Percentiles rank a stretch among this genome's conserved stretches.
These are phyloP conservation scores for Fusarium denticulatum DNA, from an alignment of 2,329 filamentous ascomycete species.

Conservation along the genomic window DNA sequence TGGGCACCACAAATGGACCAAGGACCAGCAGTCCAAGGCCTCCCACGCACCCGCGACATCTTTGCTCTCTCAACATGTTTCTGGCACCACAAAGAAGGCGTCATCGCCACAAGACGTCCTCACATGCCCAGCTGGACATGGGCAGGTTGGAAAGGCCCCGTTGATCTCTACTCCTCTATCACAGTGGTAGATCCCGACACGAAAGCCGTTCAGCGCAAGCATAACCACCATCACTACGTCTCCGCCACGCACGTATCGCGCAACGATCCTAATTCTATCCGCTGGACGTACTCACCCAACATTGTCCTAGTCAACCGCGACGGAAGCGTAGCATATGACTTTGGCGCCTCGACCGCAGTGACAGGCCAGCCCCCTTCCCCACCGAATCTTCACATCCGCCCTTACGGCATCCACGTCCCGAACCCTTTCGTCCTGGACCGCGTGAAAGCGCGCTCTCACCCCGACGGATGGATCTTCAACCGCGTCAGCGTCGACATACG, in stretches of 20 bases:
- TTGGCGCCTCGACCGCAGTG: conserved; percentile 24
- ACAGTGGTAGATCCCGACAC: conserved; percentile 46
- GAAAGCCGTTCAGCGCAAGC: conserved; percentile 44
- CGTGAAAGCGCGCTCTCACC: conserved; percentile 48
- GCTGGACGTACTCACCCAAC: conserved; percentile 50
- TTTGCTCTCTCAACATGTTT: conserved; percentile 50
- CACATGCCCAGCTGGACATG: conserved; percentile 52
- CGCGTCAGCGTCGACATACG: conserved; percentile 48
- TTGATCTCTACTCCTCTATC: conserved; percentile 49
- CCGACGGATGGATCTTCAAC: conserved; percentile 50
- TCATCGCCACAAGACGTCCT: conserved; percentile 38
- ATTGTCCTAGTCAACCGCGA: conserved; percentile 44
- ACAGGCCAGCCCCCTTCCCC: conserved; percentile 31
- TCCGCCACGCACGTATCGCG: conserved; percentile 48
- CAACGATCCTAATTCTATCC: conserved; percentile 44
- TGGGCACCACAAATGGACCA: conserved; percentile 41
- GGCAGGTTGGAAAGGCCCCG: conserved; percentile 50
- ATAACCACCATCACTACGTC: conserved; percentile 50
- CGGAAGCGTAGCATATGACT: conserved; percentile 48
- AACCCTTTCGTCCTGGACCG: conserved; percentile 48
- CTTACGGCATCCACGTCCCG: conserved; percentile 46
- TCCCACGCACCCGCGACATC: conserved; percentile 46
- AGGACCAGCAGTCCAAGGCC: conserved; percentile 13
- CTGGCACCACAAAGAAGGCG: conserved; percentile 48
- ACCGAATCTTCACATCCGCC: conserved; percentile 38